Percentiles rank a stretch among this genome's conserved stretches.
Conservation (phyloP, 225 moss, liverwort and hornwort genomes). For the Antitrichia curtipendula region DNA sequence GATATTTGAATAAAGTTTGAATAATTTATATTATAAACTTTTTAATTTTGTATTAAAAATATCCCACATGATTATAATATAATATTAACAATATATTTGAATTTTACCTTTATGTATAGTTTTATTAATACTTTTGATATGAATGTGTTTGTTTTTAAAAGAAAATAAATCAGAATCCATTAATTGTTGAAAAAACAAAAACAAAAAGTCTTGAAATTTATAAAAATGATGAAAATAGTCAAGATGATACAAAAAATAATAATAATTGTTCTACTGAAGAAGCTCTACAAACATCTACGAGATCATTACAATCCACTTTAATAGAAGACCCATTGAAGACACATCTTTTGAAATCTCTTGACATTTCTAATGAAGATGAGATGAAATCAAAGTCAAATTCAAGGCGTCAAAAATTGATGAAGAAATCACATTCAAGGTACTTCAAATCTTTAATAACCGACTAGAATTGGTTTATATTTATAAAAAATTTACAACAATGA, state of each 20-base stretch:
- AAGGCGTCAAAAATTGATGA: neutral
- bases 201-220: neutral
- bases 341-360: neutral
- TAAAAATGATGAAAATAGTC: neutral
- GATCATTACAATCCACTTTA: neutral
- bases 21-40: too few species aligned
- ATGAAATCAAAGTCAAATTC: neutral
- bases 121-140: neutral
- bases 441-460: neutral
- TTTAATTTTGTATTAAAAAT: too few species aligned
- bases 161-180: neutral
- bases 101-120: too few species aligned
- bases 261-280: neutral
- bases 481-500: rapidly evolving
- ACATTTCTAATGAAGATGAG: neutral
- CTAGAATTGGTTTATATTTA: neutral
- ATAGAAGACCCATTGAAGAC: neutral
- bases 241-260: neutral
- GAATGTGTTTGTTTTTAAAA: neutral
- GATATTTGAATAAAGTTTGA: neutral
- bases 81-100: neutral
- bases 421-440: neutral
- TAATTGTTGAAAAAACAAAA: neutral
- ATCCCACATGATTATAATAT: neutral
- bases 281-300: neutral